Conservation (phyloP, 192 early-diverging fungal species). For the Rhizophlyctis rosea region DNA sequence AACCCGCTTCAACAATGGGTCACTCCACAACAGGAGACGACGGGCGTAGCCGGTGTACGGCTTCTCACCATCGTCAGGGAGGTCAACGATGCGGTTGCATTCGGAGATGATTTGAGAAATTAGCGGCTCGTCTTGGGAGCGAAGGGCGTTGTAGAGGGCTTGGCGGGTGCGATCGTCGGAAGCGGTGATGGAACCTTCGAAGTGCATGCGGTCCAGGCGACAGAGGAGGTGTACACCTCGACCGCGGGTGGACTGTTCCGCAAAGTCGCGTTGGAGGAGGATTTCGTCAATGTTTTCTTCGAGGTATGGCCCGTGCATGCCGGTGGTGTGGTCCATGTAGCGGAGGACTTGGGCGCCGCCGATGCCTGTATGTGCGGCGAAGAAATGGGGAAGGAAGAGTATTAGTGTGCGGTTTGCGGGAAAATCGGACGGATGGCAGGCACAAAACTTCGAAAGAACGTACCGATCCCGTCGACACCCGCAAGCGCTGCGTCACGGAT, state of each 20-base stretch:
- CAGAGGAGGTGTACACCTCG: neutral
- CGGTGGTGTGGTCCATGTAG: constrained; percentile 6
- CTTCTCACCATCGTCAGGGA: constrained; percentile 2
- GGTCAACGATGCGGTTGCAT: neutral
- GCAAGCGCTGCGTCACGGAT: constrained; percentile 3
- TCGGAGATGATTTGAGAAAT: neutral
- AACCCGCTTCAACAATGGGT: neutral
- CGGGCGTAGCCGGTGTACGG: constrained; percentile 16
- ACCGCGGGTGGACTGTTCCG: constrained; percentile 4
- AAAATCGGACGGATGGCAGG: too few species aligned
- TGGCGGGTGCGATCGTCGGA: neutral
- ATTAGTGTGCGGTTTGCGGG: too few species aligned
- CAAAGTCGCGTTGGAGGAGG: neutral
- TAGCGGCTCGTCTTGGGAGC: neutral
- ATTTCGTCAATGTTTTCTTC: constrained; percentile 17
- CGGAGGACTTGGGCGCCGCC: too few species aligned
- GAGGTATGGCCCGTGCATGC: constrained; percentile 10
- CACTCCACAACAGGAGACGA: constrained; percentile 6
- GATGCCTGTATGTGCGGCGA: too few species aligned
- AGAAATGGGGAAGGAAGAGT: too few species aligned
- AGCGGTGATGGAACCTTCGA: constrained; percentile 7
- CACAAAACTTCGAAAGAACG: too few species aligned
- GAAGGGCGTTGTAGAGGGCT: constrained; percentile 1
- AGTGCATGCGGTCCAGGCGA: constrained; percentile 7
- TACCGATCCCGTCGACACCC: constrained; percentile 10